Conservation (phyloP, 306 rosid genomes). For the Cicer bijugum region DNA sequence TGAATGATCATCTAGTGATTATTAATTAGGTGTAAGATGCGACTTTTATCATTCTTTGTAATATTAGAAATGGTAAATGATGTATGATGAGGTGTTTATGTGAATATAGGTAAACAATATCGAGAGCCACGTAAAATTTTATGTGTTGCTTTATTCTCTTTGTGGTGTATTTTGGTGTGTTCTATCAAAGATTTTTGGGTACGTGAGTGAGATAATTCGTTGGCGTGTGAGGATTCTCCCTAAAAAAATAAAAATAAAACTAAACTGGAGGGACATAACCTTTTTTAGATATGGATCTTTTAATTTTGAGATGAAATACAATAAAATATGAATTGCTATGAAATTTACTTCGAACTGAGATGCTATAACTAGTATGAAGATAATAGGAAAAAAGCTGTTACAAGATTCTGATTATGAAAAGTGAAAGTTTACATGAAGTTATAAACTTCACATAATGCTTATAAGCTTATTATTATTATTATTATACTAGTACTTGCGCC, state of each 20-base stretch:
- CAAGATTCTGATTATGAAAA: not conserved
- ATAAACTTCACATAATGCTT: not conserved
- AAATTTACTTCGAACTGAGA: not conserved
- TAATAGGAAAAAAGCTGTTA: not conserved
- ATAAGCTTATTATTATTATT: not conserved
- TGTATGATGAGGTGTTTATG: too few species aligned
- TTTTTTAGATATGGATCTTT: not conserved
- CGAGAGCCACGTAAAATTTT: not conserved
- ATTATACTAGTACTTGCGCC: conserved; percentile 21
- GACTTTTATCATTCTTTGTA: too few species aligned
- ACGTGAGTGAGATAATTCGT: not conserved
- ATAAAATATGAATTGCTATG: not conserved
- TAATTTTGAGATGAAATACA: not conserved
- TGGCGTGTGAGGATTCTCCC: not conserved
- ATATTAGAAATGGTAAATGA: too few species aligned
- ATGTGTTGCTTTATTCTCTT: not conserved
- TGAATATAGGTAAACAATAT: too few species aligned
- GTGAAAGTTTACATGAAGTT: not conserved
- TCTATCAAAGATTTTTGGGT: not conserved
- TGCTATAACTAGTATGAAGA: not conserved
- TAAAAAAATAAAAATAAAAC: too few species aligned
- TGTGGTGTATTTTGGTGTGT: not conserved
- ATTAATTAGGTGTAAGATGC: too few species aligned
- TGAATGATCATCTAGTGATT: too few species aligned
- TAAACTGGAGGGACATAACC: not conserved